phyloP scores from a whole-genome alignment of 2,329 filamentous ascomycete species.

The Calonectria crousiana region DNA sequence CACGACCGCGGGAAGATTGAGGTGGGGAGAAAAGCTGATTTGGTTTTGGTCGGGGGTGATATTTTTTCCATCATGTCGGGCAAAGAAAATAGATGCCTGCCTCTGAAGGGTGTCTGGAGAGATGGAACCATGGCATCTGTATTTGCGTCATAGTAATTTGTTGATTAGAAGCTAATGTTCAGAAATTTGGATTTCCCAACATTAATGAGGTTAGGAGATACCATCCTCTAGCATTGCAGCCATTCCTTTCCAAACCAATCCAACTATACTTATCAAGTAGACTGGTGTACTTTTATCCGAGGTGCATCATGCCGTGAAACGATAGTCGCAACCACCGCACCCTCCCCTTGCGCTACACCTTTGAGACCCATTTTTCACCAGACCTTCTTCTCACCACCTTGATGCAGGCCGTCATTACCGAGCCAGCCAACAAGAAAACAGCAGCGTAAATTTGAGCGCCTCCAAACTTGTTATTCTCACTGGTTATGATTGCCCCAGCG shows the following conservation, averaged over 20 bases:
- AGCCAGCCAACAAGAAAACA: not conserved
- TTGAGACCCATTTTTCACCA: not conserved
- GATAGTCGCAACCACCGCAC: too few relatives aligned
- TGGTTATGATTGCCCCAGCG: conserved; percentile 5
- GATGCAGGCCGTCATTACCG: not conserved
- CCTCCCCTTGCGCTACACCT: not conserved
- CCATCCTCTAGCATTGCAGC: too few relatives aligned
- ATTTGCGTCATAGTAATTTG: not conserved
- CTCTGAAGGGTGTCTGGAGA: not conserved
- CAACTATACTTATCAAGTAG: not conserved
- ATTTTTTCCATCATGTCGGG: not conserved
- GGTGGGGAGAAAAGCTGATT: not conserved
- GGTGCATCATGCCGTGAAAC: not conserved
- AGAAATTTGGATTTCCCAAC: not conserved
- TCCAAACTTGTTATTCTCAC: not conserved
- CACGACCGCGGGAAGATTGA: not conserved
- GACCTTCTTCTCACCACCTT: not conserved
- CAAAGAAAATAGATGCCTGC: not conserved
- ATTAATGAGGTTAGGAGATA: not conserved
- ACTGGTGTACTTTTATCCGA: not conserved
- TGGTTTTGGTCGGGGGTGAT: not conserved
- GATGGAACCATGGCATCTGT: not conserved
- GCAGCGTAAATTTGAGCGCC: conserved; percentile 10
- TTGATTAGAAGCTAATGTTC: not conserved
- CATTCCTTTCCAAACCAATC: too few relatives aligned